Evolutionary conservation across 345 rosid genomes (phyloP).

Genomic region (Gossypium longicalyx): DNA sequence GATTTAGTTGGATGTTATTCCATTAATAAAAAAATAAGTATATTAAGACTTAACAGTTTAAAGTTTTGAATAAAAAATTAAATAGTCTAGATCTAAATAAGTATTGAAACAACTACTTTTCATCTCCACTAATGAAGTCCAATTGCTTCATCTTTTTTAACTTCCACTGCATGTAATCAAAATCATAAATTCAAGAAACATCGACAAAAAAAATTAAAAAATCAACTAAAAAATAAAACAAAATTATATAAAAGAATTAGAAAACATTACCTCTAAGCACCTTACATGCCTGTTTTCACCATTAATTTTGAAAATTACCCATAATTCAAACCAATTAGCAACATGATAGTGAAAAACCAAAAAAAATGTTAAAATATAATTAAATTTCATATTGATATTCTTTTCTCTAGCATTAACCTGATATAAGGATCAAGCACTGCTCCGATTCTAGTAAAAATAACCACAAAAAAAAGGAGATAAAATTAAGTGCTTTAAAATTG

Average conservation of each 20-base stretch:
- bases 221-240: too few species aligned
- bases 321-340: background rate
- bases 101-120: background rate
- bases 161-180: background rate
- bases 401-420: background rate
- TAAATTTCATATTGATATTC: constrained; percentile 3
- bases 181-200: background rate
- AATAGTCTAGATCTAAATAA: too few species aligned
- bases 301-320: background rate
- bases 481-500: background rate
- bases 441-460: background rate
- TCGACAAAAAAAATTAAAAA: background rate
- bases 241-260: background rate
- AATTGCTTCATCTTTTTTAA: background rate
- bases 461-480: background rate
- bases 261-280: background rate
- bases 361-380: background rate
- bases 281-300: background rate
- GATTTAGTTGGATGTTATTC: too few species aligned
- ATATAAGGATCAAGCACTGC: constrained; percentile 1
- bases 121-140: background rate
- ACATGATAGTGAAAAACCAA: background rate
- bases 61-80: too few species aligned
- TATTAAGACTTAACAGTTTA: too few species aligned
- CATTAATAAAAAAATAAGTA: too few species aligned